Evolutionary conservation across 306 rosid species (phyloP).

Genomic region (Prunus davidiana): DNA sequence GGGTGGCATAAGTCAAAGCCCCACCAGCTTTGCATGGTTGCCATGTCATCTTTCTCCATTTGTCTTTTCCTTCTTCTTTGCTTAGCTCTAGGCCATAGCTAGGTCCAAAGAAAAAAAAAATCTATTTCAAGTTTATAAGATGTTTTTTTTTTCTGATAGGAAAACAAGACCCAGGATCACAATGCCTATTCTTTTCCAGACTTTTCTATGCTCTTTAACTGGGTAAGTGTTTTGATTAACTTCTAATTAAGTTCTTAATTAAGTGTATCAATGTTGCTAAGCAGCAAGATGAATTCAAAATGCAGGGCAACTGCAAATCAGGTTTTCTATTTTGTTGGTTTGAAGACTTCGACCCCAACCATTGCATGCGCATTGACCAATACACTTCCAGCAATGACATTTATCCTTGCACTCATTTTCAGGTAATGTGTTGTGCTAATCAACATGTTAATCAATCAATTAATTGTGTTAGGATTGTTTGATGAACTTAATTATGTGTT

Average conservation of each 20-base stretch:
- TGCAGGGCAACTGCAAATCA: slow-evolving; percentile 80
- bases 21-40: slow-evolving; percentile 32
- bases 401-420: slow-evolving; percentile 67
- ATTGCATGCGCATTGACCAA: slow-evolving; percentile 62
- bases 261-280: background rate
- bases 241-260: background rate
- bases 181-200: slow-evolving; percentile 47
- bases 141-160: slow-evolving; percentile 21
- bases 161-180: slow-evolving; percentile 64
- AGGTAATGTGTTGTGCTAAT: slow-evolving; percentile 29
- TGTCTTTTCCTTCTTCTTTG: background rate
- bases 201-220: slow-evolving; percentile 61
- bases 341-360: slow-evolving; percentile 60
- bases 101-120: background rate
- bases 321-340: slow-evolving; percentile 58
- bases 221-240: slow-evolving; percentile 45
- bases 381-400: slow-evolving; percentile 87
- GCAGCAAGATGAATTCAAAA: background rate
- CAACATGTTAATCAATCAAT: background rate
- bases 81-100: background rate
- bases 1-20: background rate
- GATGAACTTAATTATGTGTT: background rate
- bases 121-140: no score
- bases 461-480: background rate
- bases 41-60: slow-evolving; percentile 12